These are phyloP conservation scores for Cyclostephanos tholiformis DNA, from an alignment of 108 stramenopile genomes.

Conservation along the genomic window DNA sequence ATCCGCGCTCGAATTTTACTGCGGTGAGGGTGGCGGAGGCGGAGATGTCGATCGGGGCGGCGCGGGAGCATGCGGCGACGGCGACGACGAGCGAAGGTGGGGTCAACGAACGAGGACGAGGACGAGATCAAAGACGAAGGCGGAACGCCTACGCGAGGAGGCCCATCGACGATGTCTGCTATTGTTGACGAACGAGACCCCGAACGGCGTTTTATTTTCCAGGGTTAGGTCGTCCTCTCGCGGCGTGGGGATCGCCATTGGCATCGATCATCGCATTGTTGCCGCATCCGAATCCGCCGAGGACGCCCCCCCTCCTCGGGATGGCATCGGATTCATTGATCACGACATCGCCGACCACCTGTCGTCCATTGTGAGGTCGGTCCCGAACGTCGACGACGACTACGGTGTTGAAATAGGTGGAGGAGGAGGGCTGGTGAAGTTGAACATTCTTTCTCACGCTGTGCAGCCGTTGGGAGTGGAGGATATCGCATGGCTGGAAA, in stretches of 20 bases:
- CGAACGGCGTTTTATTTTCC: conserved; percentile 29
- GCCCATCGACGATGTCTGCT: conserved; percentile 22
- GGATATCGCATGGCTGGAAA: conserved; percentile 38
- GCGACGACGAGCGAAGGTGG: conserved; percentile 6
- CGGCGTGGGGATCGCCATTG: conserved; percentile 17
- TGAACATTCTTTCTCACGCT: neutral
- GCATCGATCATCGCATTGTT: too few species aligned
- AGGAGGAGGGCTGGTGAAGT: neutral
- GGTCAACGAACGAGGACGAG: neutral
- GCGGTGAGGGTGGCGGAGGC: neutral
- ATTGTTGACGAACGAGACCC: conserved; percentile 28
- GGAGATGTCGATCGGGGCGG: too few species aligned
- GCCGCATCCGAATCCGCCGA: too few species aligned
- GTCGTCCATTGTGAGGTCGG: conserved; percentile 35
- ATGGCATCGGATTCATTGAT: conserved; percentile 44
- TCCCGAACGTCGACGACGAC: conserved; percentile 18
- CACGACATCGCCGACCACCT: conserved; percentile 43
- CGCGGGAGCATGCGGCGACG: neutral
- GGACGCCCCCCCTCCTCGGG: neutral
- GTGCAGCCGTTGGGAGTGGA: conserved; percentile 12
- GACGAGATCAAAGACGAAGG: too few species aligned
- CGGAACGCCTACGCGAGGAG: conserved; percentile 22
- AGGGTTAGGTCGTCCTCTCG: conserved; percentile 47
- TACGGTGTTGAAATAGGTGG: too few species aligned
- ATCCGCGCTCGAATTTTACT: conserved; percentile 32